A percentile compares a stretch with the other conserved stretches of the same genome.
Conservation (phyloP, 2,329 filamentous ascomycete genomes). For the Fusarium lyarnte region DNA sequence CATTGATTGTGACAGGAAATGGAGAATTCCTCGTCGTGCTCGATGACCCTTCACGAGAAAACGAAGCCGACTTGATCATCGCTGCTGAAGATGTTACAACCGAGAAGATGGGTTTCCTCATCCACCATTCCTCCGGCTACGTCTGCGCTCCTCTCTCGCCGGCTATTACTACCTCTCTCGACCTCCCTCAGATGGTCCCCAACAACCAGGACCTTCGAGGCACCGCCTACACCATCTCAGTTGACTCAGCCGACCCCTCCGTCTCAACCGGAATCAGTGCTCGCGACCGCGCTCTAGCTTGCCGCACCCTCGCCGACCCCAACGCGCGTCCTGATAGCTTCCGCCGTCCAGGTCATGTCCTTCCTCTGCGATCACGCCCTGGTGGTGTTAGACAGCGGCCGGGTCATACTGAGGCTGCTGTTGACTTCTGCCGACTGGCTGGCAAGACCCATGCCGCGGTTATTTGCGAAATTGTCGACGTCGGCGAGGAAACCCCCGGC, state of each 20-base stretch:
- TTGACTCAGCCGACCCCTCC: constrained; percentile 78
- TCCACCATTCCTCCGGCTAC: constrained; percentile 89
- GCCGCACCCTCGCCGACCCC: constrained; percentile 78
- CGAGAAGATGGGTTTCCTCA: constrained; percentile 94
- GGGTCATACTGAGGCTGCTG: constrained; percentile 93
- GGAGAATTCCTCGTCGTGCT: constrained; percentile 97
- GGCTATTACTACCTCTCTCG: constrained; percentile 73
- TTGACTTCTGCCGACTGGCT: constrained; percentile 88
- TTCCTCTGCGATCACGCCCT: constrained; percentile 80
- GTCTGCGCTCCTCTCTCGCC: constrained; percentile 88
- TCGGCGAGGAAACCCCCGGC: constrained; percentile 77
- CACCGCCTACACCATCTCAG: constrained; percentile 91
- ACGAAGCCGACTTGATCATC: constrained; percentile 98
- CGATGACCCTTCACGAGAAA: constrained; percentile 91
- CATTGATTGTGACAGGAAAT: constrained; percentile 59
- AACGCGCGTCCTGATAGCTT: constrained; percentile 68
- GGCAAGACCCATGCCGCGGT: constrained; percentile 81
- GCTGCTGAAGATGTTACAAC: constrained; percentile 85
- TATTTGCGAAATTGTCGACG: constrained; percentile 92
- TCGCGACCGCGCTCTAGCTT: constrained; percentile 84
- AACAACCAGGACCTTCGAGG: constrained; percentile 81
- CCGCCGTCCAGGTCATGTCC: constrained; percentile 86
- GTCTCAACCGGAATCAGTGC: constrained; percentile 92
- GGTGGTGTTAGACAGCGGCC: constrained; percentile 83
- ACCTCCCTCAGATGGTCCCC: constrained; percentile 89